A percentile compares a stretch with the other conserved stretches of the same genome.
Conservation (phyloP, 192 early-diverging fungal genomes). For the Umbelopsis sp. region DNA sequence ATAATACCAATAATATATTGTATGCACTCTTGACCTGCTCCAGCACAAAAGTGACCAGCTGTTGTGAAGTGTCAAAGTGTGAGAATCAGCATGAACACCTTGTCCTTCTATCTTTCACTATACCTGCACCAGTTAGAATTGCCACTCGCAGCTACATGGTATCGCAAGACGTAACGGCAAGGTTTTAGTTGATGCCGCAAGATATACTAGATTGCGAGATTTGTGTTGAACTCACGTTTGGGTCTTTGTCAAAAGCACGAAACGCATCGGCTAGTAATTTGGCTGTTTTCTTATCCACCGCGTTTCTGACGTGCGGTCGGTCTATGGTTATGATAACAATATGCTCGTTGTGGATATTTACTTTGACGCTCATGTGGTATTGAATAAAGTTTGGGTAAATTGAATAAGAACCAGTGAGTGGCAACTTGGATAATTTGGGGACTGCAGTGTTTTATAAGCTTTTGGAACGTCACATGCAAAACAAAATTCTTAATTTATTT, state of each 20-base stretch:
- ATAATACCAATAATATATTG: not conserved
- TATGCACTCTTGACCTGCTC: constrained; percentile 33
- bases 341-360: not conserved
- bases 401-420: not conserved
- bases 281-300: constrained; percentile 50
- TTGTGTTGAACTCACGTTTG: constrained; percentile 22
- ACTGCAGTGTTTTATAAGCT: too few relatives aligned
- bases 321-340: constrained; percentile 45
- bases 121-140: constrained; percentile 49
- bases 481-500: too few relatives aligned
- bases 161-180: not conserved
- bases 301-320: constrained; percentile 48
- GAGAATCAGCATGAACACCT: not conserved
- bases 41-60: constrained; percentile 54
- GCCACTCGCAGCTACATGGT: constrained; percentile 38
- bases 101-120: not conserved
- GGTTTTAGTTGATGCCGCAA: not conserved
- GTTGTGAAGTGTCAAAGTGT: not conserved
- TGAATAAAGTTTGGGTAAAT: not conserved
- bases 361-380: not conserved
- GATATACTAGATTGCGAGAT: not conserved
- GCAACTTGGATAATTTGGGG: not conserved
- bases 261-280: constrained; percentile 48
- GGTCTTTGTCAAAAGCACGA: constrained; percentile 49
- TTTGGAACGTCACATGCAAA: too few relatives aligned